phyloP scores from a whole-genome alignment of 2,329 filamentous ascomycete genomes.

The Pestalotiopsis sp. region DNA sequence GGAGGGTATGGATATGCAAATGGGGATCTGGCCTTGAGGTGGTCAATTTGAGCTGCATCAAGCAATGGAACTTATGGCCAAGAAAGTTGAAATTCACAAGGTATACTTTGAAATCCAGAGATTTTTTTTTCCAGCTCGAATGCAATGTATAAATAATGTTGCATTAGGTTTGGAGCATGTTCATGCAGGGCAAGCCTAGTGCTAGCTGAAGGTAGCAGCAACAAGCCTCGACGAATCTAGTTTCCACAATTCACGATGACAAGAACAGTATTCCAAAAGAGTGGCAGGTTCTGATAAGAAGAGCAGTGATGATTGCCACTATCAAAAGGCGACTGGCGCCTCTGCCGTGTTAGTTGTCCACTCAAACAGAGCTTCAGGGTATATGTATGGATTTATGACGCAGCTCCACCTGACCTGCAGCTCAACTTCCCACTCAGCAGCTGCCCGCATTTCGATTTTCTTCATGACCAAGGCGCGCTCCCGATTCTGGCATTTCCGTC shows the following conservation, averaged over 20 bases:
- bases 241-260: background rate
- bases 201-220: background rate
- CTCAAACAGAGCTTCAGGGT: background rate
- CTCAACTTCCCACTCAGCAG: constrained; percentile 4
- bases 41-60: background rate
- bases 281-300: background rate
- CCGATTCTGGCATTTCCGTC: background rate
- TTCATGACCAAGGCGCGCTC: background rate
- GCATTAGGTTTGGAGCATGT: too few species aligned
- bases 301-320: background rate
- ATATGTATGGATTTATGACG: background rate
- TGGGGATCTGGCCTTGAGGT: constrained; percentile 15
- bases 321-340: background rate
- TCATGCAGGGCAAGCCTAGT: too few species aligned
- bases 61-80: too few species aligned
- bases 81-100: too few species aligned
- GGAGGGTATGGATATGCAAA: constrained; percentile 14
- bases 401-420: constrained; percentile 11
- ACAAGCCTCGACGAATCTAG: background rate
- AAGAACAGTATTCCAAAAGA: background rate
- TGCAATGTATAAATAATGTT: too few species aligned
- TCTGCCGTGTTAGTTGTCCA: background rate
- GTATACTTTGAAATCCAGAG: too few species aligned
- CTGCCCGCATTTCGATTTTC: background rate
- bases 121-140: too few species aligned